phyloP scores from a whole-genome alignment of 805 yeast species.

The Kodamaea hsintzibuensis region DNA sequence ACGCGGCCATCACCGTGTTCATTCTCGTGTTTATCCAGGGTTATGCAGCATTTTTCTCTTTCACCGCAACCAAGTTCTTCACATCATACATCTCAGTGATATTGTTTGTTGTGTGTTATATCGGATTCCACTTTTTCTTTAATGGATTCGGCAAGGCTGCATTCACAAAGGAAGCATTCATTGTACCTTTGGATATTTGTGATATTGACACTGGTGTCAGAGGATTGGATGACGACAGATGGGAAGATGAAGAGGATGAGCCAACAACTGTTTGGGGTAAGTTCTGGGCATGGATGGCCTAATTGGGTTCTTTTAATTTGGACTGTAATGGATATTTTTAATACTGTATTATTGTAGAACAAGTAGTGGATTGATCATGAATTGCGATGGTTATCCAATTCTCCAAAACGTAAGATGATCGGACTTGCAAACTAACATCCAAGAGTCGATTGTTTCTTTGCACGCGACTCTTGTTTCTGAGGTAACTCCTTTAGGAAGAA shows the following conservation, averaged over 20 bases:
- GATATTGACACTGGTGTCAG: slow-evolving; percentile 72
- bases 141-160: slow-evolving; percentile 38
- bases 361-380: too few relatives aligned
- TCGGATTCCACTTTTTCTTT: slow-evolving; percentile 53
- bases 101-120: slow-evolving; percentile 56
- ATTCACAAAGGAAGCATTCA: slow-evolving; percentile 37
- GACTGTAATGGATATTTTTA: neutral
- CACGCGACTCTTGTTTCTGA: too few relatives aligned
- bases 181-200: slow-evolving; percentile 55
- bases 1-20: slow-evolving; percentile 54
- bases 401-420: too few relatives aligned
- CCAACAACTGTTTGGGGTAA: slow-evolving; percentile 57
- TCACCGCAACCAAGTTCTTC: slow-evolving; percentile 59
- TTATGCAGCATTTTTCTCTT: slow-evolving; percentile 57
- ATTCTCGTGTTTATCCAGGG: slow-evolving; percentile 73
- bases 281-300: slow-evolving; percentile 49
- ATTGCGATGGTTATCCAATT: too few relatives aligned
- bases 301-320: neutral
- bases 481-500: too few relatives aligned
- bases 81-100: slow-evolving; percentile 72
- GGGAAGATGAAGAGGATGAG: slow-evolving; percentile 51
- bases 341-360: neutral
- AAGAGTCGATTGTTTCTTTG: too few relatives aligned
- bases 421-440: too few relatives aligned
- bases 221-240: slow-evolving; percentile 57